phyloP scores from a whole-genome alignment of 2,329 filamentous ascomycete genomes.

The Penicillium sp. region DNA sequence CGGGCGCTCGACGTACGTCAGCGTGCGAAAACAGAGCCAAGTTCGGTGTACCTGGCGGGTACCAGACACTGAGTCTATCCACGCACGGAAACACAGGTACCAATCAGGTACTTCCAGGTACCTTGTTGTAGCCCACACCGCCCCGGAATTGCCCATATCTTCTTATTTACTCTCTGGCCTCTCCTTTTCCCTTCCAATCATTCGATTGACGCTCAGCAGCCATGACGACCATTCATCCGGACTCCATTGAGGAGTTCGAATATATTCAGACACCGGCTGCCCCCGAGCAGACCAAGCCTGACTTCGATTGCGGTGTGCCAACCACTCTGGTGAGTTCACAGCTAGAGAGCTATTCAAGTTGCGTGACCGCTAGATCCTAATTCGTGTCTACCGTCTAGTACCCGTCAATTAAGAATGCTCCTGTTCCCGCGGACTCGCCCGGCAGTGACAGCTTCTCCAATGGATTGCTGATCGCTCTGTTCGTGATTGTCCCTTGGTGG shows the following conservation, averaged over 20 bases:
- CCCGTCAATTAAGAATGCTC: slow-evolving; percentile 88
- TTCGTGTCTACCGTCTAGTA: slow-evolving; percentile 56
- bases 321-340: slow-evolving; percentile 58
- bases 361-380: not conserved
- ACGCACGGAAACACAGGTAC: slow-evolving; percentile 10
- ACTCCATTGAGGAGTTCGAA: slow-evolving; percentile 52
- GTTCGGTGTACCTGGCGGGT: slow-evolving; percentile 5
- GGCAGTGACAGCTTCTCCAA: slow-evolving; percentile 89
- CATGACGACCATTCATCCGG: slow-evolving; percentile 46
- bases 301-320: slow-evolving; percentile 61
- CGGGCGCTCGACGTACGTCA: not conserved
- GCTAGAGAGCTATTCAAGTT: slow-evolving; percentile 12
- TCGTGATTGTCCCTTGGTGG: slow-evolving; percentile 74
- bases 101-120: slow-evolving; percentile 10
- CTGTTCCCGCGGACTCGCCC: slow-evolving; percentile 84
- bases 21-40: not conserved
- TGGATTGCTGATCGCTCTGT: slow-evolving; percentile 67
- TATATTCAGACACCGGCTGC: slow-evolving; percentile 63
- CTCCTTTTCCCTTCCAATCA: slow-evolving; percentile 23
- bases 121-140: slow-evolving; percentile 15
- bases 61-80: slow-evolving; percentile 3
- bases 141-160: slow-evolving; percentile 22
- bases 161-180: slow-evolving; percentile 22
- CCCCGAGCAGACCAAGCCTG: slow-evolving; percentile 51
- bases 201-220: slow-evolving; percentile 30